phyloP scores from a whole-genome alignment of 208 protist species.

The Leishmania martiniquensis region DNA sequence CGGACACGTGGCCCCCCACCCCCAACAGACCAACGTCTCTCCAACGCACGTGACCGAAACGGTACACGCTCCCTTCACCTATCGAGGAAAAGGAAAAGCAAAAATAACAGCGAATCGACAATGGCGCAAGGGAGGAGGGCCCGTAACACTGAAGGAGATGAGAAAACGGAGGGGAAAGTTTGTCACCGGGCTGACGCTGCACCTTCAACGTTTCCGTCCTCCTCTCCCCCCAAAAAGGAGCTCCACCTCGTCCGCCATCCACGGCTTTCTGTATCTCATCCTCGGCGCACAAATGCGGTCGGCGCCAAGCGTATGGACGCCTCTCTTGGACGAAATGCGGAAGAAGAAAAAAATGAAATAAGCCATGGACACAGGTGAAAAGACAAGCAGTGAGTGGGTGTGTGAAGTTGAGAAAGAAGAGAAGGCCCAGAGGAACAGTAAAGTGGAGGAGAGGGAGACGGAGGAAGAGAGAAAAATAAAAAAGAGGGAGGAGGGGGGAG shows the following conservation, averaged over 20 bases:
- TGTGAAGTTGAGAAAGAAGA: not conserved
- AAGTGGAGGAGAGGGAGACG: not conserved
- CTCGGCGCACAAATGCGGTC: not conserved
- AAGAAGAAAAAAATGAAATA: not conserved
- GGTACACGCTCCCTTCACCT: too few species aligned
- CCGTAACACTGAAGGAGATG: not conserved
- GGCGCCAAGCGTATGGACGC: not conserved
- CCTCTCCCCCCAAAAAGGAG: not conserved
- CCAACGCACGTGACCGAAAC: not conserved
- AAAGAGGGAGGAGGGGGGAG: too few species aligned
- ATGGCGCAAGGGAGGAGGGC: not conserved
- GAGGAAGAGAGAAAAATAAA: constrained; percentile 3
- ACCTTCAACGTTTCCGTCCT: not conserved
- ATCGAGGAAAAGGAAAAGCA: too few species aligned
- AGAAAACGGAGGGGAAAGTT: not conserved
- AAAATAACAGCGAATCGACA: not conserved
- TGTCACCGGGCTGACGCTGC: not conserved
- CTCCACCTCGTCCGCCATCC: not conserved
- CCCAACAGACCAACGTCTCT: not conserved
- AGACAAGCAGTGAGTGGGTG: not conserved
- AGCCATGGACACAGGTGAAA: not conserved
- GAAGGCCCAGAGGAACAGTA: too few species aligned
- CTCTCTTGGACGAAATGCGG: not conserved
- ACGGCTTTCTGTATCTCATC: not conserved
- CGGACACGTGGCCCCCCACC: not conserved